Evolutionary conservation across 257 asterid genomes (phyloP).

Genomic region (Cynanchum wilfordii): DNA sequence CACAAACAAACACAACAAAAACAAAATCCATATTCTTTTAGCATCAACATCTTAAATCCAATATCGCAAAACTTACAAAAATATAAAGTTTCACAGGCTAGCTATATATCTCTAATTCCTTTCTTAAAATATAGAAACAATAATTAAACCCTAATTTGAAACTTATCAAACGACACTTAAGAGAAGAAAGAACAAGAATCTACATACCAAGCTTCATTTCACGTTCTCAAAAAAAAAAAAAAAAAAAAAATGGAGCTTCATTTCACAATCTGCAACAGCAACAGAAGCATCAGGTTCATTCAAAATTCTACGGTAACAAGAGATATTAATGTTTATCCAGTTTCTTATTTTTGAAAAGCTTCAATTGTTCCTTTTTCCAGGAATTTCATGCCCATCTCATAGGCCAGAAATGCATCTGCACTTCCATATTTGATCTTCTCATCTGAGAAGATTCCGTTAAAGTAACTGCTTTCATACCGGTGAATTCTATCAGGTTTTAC

Average conservation of each 20-base stretch:
- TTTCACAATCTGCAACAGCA: neutral
- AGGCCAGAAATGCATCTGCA: conserved; percentile 3
- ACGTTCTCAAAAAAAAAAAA: no score
- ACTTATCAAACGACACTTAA: no score
- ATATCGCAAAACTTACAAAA: no score
- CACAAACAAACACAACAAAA: no score
- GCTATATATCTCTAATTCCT: no score
- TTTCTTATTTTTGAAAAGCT: neutral
- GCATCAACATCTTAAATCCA: no score
- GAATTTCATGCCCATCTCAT: conserved; percentile 4
- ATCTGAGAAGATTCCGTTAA: neutral
- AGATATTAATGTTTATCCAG: neutral
- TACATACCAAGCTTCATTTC: neutral
- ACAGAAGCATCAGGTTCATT: neutral
- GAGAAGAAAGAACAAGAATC: neutral
- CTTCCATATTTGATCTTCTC: conserved; percentile 12
- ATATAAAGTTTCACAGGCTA: no score
- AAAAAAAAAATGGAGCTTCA: no score
- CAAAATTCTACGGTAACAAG: neutral
- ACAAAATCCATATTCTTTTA: no score
- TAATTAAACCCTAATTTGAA: no score
- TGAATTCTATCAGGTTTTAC: neutral
- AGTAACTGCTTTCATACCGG: neutral
- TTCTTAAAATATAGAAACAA: no score
- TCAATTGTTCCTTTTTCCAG: neutral